Evolutionary conservation across 2,329 filamentous ascomycete genomes (phyloP), one percentile per base, ranked within the genome.

Genomic region (Aspergillus sergii): DNA sequence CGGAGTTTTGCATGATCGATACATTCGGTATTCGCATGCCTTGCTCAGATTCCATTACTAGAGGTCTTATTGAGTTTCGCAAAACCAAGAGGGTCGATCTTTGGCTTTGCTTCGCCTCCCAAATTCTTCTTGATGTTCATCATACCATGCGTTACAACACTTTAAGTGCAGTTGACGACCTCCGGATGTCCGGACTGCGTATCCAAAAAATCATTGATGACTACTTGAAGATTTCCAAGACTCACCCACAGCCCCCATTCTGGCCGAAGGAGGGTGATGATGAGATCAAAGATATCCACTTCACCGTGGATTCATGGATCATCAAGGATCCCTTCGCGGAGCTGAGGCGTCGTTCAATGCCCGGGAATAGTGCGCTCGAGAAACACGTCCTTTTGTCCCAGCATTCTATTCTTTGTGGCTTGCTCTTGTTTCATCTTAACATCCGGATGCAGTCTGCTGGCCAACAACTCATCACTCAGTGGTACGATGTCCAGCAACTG

Each of bases 121-220:
- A 76, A 53, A 64, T 77, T 21, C 70, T 75, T 26, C 72, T 80
- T 9, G 76, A 79, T 57, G 70, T 76, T 28, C 73, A 78, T 63
- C 72, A 76, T 62, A 65, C 63, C n/a, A 71, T 77, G 59, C 69
- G 76, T n/a, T 30, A 67, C 61, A 71, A 66, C 50, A 58, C 45
- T 19, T 21, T 66, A 43, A 57, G 64, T 62, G 68, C 68, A 53
- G 70, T 69, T 62, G 62, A 26, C 36, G 69, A 72, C 57, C 66
- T 73, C 30, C 68, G 69, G 11, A 72, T 72, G 59, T 68, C 68
- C 34, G 68, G 69, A 57, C 61, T 74, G 36, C 72, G 72, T 12
- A 73, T 72, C 26, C 58, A n/a, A 68, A 45, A 73, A 59, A 71
- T 63, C 12, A 70, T 73, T 39, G 60, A 69, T 32, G 70, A 73